These are phyloP conservation scores for Asterella californica DNA, from an alignment of 225 moss, liverwort and hornwort genomes.

Conservation along the genomic window DNA sequence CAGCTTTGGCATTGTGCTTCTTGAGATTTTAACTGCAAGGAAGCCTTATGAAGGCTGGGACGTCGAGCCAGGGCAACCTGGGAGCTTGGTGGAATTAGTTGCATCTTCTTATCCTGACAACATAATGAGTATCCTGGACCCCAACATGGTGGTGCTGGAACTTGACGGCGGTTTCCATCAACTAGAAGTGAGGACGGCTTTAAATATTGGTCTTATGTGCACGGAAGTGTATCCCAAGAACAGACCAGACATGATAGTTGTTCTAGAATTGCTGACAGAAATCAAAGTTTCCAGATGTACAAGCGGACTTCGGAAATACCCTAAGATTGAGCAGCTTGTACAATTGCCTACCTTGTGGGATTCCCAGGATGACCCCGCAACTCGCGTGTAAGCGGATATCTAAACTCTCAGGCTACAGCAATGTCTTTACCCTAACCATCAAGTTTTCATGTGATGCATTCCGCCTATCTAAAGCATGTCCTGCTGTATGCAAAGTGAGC, in stretches of 20 bases:
- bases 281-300: neutral
- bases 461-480: neutral
- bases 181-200: neutral
- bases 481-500: too few species aligned
- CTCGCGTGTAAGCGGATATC: neutral
- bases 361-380: neutral
- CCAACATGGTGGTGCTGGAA: constrained; percentile 1
- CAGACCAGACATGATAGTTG: constrained; percentile 4
- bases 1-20: constrained; percentile 19
- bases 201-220: constrained; percentile 8
- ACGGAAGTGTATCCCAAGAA: neutral
- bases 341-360: constrained; percentile 2
- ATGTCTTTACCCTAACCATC: neutral
- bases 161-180: constrained; percentile 1
- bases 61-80: neutral
- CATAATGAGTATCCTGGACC: constrained; percentile 5
- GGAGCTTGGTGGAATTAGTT: constrained; percentile 12
- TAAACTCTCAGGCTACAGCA: neutral
- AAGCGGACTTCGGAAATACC: too few species aligned
- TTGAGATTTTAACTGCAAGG: constrained; percentile 18
- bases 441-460: neutral
- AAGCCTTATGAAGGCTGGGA: constrained; percentile 11
- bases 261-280: neutral
- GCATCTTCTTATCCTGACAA: neutral
- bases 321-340: neutral